Evolutionary conservation across 2,329 filamentous ascomycete species (phyloP).

Genomic region (Blumeriella jaapii): DNA sequence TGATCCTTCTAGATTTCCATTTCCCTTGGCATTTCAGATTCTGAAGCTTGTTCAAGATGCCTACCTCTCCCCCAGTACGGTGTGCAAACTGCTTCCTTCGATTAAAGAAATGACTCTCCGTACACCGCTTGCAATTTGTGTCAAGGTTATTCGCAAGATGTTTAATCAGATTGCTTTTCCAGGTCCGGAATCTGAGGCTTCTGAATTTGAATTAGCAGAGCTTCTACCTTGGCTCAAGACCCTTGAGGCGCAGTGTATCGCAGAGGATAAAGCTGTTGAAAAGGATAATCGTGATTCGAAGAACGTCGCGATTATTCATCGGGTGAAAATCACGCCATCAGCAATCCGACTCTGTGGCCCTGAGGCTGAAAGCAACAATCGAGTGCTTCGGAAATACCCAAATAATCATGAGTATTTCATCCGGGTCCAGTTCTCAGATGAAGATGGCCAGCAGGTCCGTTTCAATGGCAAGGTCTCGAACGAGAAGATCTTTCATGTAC

Average conservation of each 20-base stretch:
- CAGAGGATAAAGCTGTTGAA: neutral
- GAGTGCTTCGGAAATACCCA: slow-evolving; percentile 56
- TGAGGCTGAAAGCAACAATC: slow-evolving; percentile 56
- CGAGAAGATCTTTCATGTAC: slow-evolving; percentile 39
- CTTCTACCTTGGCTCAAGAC: slow-evolving; percentile 28
- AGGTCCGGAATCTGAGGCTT: slow-evolving; percentile 37
- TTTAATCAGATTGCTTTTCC: slow-evolving; percentile 42
- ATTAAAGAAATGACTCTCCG: slow-evolving; percentile 22
- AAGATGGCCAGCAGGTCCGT: slow-evolving; percentile 53
- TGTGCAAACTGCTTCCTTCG: slow-evolving; percentile 35
- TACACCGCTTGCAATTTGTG: slow-evolving; percentile 33
- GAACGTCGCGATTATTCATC: slow-evolving; percentile 21
- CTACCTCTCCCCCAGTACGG: slow-evolving; percentile 44
- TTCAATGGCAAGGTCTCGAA: slow-evolving; percentile 43
- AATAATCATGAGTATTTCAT: slow-evolving; percentile 51
- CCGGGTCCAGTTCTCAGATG: slow-evolving; percentile 63
- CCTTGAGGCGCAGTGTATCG: neutral
- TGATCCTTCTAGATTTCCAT: slow-evolving; percentile 31
- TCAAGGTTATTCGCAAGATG: slow-evolving; percentile 42
- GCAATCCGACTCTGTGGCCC: slow-evolving; percentile 47
- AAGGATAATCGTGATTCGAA: slow-evolving; percentile 2
- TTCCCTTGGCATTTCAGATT: slow-evolving; percentile 48
- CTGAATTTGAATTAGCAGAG: slow-evolving; percentile 29
- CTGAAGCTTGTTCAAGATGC: slow-evolving; percentile 52
- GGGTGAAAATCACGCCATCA: slow-evolving; percentile 42